Base-by-base conservation (phyloP, 148 eudicot genomes). In the Camellia sinensis region DNA sequence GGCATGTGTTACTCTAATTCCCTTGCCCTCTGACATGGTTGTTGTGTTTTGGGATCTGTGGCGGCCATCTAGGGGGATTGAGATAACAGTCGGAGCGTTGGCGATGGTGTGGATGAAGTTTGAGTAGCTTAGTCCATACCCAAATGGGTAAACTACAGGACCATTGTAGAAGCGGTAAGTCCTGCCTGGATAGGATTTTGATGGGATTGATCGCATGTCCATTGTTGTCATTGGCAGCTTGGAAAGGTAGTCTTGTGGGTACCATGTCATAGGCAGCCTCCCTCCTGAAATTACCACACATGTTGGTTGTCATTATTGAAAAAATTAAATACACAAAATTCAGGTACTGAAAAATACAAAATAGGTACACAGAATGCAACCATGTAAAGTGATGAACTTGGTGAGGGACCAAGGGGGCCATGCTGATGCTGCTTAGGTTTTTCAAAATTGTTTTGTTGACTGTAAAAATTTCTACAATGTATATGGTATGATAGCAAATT, bases 251-350 rank as follows among this genome's bases (percentile, higher is more conserved):
- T 90, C 94, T 78, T 93, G 97, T 17, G 94, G 97, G 80, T 96
- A 96, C 99, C 98, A 96, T 76, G 99, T 92, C 95, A 96, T 91
- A 8, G 98, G 97, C 22, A 92, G 79, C 85, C 90, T 96, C 12
- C 99, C 99, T 70, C 96, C 98, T 95, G 84, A 72, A 76, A 64
- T 6, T 59, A 18, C 12, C 37, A 29, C 37, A 29, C 37, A 29
- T 29, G 37, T 29, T 29, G 37, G 37, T 29, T 29, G 37, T 29
- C 1, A 29, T 29, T 29, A 29, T 29, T 29, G 37, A 29, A 29
- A 1, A 63, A 19, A 48, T 4, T 19, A 9, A 3, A 2, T 1
- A 29, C 48, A 0, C 50, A 48, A 11, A 12, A 5, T 52, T 46
- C 29, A 11, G 43, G 8, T 41, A 9, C 14, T 50, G 44, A 11